phyloP scores from a whole-genome alignment of 2,329 filamentous ascomycete genomes.

The Zymoseptoria passerinii region DNA sequence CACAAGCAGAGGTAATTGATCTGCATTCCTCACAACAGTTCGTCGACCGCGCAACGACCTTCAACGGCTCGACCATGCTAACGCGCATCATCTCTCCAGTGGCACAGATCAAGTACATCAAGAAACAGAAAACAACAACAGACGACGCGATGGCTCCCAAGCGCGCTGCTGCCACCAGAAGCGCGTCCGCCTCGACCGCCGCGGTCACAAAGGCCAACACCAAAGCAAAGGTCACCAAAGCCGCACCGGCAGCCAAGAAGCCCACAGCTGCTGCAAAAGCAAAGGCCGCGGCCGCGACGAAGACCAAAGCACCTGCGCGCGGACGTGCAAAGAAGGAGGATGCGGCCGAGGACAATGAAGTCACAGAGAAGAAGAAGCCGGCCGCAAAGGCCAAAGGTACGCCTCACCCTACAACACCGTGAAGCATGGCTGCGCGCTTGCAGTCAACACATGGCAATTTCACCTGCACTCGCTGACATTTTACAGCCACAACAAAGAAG shows the following conservation, averaged over 20 bases:
- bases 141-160: constrained; percentile 16
- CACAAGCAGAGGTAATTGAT: neutral
- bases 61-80: neutral
- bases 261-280: neutral
- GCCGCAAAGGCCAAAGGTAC: constrained; percentile 16
- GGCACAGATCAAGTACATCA: constrained; percentile 27
- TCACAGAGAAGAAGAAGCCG: constrained; percentile 12
- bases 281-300: constrained; percentile 20
- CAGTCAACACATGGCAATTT: neutral
- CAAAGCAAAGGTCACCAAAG: constrained; percentile 23
- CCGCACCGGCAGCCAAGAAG: constrained; percentile 3
- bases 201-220: constrained; percentile 23
- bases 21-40: neutral
- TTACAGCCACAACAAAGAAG: constrained; percentile 5
- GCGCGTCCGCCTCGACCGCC: constrained; percentile 3
- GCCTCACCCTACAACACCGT: neutral
- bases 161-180: constrained; percentile 12
- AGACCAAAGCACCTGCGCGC: constrained; percentile 9
- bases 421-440: neutral
- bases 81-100: constrained; percentile 8
- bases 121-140: constrained; percentile 17
- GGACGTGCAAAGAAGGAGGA: constrained; percentile 12
- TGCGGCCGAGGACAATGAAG: constrained; percentile 4
- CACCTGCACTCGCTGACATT: neutral
- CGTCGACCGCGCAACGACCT: constrained; percentile 1